phyloP scores from a whole-genome alignment of 2,329 filamentous ascomycete species.

The Periconia sp. region DNA sequence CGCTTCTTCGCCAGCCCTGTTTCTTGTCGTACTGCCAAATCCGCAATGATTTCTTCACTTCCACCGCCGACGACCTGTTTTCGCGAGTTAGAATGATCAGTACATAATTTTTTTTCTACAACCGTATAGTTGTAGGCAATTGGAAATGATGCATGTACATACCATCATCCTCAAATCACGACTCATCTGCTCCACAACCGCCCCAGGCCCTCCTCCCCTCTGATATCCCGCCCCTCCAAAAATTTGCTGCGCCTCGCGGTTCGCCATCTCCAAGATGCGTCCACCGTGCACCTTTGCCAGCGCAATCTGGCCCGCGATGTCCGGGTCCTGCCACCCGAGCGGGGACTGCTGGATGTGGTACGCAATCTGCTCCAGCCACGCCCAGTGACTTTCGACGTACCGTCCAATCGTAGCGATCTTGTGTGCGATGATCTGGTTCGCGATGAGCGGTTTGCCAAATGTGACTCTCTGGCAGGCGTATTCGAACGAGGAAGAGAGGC shows the following conservation, averaged over 20 bases:
- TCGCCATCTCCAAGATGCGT: constrained; percentile 53
- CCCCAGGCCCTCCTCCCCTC: constrained; percentile 51
- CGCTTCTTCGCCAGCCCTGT: constrained; percentile 40
- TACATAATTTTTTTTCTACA: neutral
- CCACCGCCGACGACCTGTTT: constrained; percentile 51
- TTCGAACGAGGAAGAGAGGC: constrained; percentile 55
- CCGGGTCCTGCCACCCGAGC: constrained; percentile 42
- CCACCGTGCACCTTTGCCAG: constrained; percentile 55
- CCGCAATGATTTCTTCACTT: constrained; percentile 58
- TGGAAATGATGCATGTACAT: constrained; percentile 34
- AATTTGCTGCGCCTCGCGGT: constrained; percentile 57
- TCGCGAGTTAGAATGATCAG: constrained; percentile 3
- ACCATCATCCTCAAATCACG: constrained; percentile 57
- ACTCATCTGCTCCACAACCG: constrained; percentile 56
- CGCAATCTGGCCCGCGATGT: constrained; percentile 44
- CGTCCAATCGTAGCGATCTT: constrained; percentile 63
- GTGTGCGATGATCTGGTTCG: constrained; percentile 60
- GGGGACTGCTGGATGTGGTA: constrained; percentile 54
- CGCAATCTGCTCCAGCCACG: constrained; percentile 64
- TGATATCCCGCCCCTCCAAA: constrained; percentile 58
- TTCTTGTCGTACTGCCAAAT: constrained; percentile 56
- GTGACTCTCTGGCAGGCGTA: constrained; percentile 58
- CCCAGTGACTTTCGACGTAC: constrained; percentile 63
- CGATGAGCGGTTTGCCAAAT: constrained; percentile 60
- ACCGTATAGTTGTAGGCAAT: neutral